Evolutionary conservation across 2,329 filamentous ascomycete species (phyloP), one percentile per base, ranked within the genome.

Genomic region (Colletotrichum echinochloae): DNA sequence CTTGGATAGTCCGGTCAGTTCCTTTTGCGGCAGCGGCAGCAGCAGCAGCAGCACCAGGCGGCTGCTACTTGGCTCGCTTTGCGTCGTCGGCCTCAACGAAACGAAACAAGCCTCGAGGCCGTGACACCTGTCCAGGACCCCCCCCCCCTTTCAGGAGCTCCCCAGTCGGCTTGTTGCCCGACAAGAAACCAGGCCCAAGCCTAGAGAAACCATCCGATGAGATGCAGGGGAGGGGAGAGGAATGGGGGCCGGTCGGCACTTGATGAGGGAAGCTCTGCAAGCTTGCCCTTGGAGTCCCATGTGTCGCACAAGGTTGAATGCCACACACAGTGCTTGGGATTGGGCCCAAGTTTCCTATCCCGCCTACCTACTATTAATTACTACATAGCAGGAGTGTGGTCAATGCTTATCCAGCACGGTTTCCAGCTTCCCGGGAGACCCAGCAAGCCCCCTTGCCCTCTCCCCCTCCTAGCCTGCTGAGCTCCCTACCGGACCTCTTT

Each of bases 31-130:
- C 37, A 39, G 59, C 33, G 11, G 30, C 14, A 37, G 52, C 49
- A 35, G 48, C 35, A 61, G 66, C 62, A 70, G 28, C 18, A 66
- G 62, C 48, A 69, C 33, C 66, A 56, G 41, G n/a, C 66, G 57
- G 62, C 57, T 67, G 57, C 41, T 23, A 66, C 52, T 67, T 37
- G 67, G 57, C 64, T 62, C 51, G 67, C 67, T 70, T 70, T 70
- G 67, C 64, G 67, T 70, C 46, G 67, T 57, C 64, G 64, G 57
- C 67, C 63, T 70, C 67, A 70, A 70, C 67, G 67, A 70, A 70
- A 70, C 67, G 67, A 70, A 70, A 70, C 64, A 70, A 70, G 67
- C 67, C 67, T 70, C 67, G 67, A 70, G 52, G 48, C 67, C 67
- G 67, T 70, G 67, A 70, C 67, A 70, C 67, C 64, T 67, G 57